Evolutionary conservation across 75 land plant genomes (phyloP).

Genomic region (Chamaecyparis obtusa): DNA sequence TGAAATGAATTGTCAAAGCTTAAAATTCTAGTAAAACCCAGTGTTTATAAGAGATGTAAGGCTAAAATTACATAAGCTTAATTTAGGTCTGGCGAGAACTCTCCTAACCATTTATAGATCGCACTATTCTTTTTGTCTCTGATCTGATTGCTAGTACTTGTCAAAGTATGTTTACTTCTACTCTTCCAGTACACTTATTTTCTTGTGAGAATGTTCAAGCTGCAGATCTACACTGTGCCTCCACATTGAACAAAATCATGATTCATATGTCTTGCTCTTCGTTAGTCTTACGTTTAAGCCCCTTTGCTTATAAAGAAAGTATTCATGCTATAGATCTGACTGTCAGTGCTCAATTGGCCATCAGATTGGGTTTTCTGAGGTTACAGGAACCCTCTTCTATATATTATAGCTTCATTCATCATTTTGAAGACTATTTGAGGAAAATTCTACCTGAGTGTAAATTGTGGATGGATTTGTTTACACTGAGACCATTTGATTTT

Average conservation of each 20-base stretch:
- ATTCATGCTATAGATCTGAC: background rate
- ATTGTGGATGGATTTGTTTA: background rate
- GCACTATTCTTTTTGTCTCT: no score
- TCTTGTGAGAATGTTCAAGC: background rate
- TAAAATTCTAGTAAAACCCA: background rate
- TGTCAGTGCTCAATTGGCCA: background rate
- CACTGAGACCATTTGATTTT: background rate
- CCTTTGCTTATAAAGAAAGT: no score
- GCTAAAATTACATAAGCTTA: background rate
- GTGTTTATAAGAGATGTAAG: background rate
- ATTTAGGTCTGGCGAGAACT: no score
- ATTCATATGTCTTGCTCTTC: background rate
- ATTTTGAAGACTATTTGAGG: background rate
- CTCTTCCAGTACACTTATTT: background rate
- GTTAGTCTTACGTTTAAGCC: background rate
- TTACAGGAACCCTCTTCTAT: no score
- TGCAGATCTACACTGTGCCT: background rate
- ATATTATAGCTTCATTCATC: background rate
- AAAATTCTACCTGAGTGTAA: background rate
- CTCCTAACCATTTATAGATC: no score
- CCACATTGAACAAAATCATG: background rate
- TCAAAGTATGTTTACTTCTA: background rate
- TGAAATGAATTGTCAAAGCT: background rate
- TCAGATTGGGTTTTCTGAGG: background rate
- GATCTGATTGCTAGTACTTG: no score